Percentiles rank a stretch among this genome's conserved stretches.
phyloP scores from a whole-genome alignment of 2,329 filamentous ascomycete species.

The Claviceps quebecensis region DNA sequence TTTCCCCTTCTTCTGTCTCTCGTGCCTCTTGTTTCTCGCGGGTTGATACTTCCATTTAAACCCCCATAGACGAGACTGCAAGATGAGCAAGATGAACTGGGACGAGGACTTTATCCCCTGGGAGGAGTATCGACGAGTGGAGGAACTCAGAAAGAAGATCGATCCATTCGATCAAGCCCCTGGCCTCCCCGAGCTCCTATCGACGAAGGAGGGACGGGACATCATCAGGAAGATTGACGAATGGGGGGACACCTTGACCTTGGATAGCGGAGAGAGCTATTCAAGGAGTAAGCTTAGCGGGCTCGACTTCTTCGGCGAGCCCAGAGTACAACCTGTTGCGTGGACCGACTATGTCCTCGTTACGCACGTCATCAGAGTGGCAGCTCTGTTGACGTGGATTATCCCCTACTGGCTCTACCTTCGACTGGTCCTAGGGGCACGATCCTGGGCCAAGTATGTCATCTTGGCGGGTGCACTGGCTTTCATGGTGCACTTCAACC shows the following conservation, averaged over 20 bases:
- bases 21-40: no score
- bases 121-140: not conserved
- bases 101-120: not conserved
- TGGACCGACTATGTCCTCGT: no score
- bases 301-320: no score
- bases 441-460: not conserved
- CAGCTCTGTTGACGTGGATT: not conserved
- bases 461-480: not conserved
- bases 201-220: no score
- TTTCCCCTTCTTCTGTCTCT: no score
- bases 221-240: no score
- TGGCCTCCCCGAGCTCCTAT: not conserved
- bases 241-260: no score
- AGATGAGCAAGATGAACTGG: not conserved
- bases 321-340: no score
- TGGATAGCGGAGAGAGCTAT: no score
- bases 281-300: no score
- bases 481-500: no score
- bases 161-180: not conserved
- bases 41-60: no score
- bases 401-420: not conserved
- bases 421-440: not conserved
- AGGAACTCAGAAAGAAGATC: not conserved
- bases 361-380: not conserved
- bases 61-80: not conserved